phyloP scores from a whole-genome alignment of 2,329 filamentous ascomycete genomes.

The Thielaviopsis musarum region DNA sequence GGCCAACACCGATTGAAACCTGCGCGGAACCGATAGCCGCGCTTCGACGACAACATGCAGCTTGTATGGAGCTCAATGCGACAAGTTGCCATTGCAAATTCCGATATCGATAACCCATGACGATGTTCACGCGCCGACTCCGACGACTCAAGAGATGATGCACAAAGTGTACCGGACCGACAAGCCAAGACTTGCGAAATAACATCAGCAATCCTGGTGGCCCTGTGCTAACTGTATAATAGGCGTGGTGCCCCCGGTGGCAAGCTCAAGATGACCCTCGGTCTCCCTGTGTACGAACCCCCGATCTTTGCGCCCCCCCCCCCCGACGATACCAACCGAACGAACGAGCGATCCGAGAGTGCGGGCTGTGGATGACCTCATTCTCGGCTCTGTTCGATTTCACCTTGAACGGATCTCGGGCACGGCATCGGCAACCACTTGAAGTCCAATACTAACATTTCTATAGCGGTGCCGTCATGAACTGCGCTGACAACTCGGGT shows the following conservation, averaged over 20 bases:
- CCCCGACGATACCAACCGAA: not conserved
- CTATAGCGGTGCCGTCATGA: slow-evolving; percentile 90
- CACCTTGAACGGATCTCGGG: not conserved
- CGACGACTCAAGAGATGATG: not conserved
- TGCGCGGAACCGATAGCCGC: no score
- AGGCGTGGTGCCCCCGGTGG: slow-evolving; percentile 89
- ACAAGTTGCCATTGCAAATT: not conserved
- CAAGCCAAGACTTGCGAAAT: slow-evolving; percentile 6
- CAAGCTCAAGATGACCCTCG: slow-evolving; percentile 99
- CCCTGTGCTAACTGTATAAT: slow-evolving; percentile 21
- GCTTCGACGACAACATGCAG: no score
- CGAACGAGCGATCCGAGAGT: slow-evolving; percentile 6
- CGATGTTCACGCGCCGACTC: not conserved
- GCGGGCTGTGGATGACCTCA: not conserved
- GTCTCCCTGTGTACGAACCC: slow-evolving; percentile 85
- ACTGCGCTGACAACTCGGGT: slow-evolving; percentile 99
- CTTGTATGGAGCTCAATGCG: not conserved
- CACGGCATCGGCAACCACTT: not conserved
- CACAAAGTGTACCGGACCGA: slow-evolving; percentile 1
- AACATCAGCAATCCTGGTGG: not conserved
- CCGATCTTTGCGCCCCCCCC: not conserved
- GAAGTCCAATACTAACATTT: slow-evolving; percentile 6
- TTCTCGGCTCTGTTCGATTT: not conserved
- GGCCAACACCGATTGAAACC: no score
- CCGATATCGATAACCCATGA: not conserved